Base-by-base conservation (phyloP, 805 yeast genomes). In the Sungouiozyma intestinalis region DNA sequence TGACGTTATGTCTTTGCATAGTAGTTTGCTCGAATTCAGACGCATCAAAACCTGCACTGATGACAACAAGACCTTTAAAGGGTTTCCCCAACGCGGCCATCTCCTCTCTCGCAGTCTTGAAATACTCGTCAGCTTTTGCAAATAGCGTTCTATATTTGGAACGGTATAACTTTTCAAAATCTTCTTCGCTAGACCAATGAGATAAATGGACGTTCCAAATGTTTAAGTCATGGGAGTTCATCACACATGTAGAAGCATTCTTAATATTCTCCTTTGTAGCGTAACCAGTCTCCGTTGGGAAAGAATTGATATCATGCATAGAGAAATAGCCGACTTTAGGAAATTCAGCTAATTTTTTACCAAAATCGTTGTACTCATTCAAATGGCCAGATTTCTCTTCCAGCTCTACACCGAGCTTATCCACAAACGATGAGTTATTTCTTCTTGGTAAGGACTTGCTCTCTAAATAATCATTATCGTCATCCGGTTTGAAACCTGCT, bases 1-100 rank as follows among this genome's bases (percentile, higher is more conserved):
- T 78, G 19, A 81, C 85, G 0, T 77, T 76, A 57, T 85, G 94
- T 41, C 94, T 67, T 60, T 85, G 94, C 94, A 85, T 85, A 39
- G 79, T 74, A n/a, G 76, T 75, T 44, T 78, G 79, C 55, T 85
- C 95, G 58, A 73, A 79, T 56, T 85, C 95, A 15, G 84, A 77
- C 2, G 92, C 94, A 63, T 85, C 95, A 57, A 85, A 85, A 2
- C 95, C 95, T 0, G 94, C 88, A 36, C 94, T 83, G 1, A 85
- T 69, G n/a, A 81, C 71, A 2, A 85, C 74, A 45, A 84, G 48
- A 1, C 78, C 74, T 47, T 71, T 72, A 57, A 75, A 77, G 2
- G 68, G 67, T 52, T 61, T 63, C 46, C 54, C 63, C 46, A 36
- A 59, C 36, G 55, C 54, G 18, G 68, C 73, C 56, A 71, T 65